Evolutionary conservation across 768 basidiomycete genomes (phyloP), one percentile per base, ranked within the genome.

Genomic region (Leucosporidium creatinivorum): DNA sequence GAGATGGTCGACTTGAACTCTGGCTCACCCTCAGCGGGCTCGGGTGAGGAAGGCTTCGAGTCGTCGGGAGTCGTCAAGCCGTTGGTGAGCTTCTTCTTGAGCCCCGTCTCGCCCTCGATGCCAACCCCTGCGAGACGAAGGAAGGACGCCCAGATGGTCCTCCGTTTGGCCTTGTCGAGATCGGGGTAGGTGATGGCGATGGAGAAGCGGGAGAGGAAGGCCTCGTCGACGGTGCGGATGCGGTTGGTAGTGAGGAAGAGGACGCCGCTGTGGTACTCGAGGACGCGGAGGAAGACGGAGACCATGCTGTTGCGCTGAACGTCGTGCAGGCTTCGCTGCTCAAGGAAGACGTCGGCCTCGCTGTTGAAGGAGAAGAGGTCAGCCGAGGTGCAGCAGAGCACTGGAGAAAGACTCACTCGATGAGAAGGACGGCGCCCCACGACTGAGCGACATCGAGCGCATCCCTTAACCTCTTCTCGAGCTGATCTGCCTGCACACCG

Each of bases 301-400:
- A 88, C 86, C 83, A 87, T 86, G 1, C 86, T 86, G 70, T 87
- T 88, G 17, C 86, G 81, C 73, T 85, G 81, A 18, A 87, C 75
- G 73, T 87, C 84, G 63, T 86, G 84, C 49, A 86, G 78, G 5
- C 84, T 84, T 9, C 86, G 83, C 75, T 85, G 83, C 73, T 87
- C 86, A 36, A 88, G 80, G 82, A 87, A 88, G 6, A 88, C 86
- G 76, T 88, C 86, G 7, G 86, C 85, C 59, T 78, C 78, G 73
- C 79, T 78, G 50, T 23, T 10, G 33, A 33, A 33, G 21, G 23
- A 51, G 23, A n/a, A 79, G 74, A 13, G 26, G 10, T 61, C 52
- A 68, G 30, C 25, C 36, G 33, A 33, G 33, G 33, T 33, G 5
- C 10, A 33, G 33, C 33, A 33, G 33, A 33, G 39, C 8, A 44